A percentile compares a stretch with the other conserved stretches of the same genome.
These are phyloP conservation scores for Phaeosphaeria sp. DNA, from an alignment of 2,329 filamentous ascomycete genomes.

Conservation along the genomic window DNA sequence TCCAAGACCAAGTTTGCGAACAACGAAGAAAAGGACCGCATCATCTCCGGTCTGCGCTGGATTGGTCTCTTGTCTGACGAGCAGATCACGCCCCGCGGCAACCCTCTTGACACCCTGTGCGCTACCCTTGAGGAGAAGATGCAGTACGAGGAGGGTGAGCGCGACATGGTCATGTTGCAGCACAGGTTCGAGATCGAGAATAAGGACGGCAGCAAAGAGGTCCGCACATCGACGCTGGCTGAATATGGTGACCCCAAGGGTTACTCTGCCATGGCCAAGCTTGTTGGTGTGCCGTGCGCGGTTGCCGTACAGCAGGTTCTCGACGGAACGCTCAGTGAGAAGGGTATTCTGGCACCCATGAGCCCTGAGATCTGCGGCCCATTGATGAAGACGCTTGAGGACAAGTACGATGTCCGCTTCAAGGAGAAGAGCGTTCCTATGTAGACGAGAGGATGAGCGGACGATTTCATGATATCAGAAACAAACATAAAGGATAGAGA, in stretches of 20 bases:
- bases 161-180: constrained; percentile 81
- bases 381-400: constrained; percentile 78
- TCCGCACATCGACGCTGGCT: constrained; percentile 77
- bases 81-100: constrained; percentile 73
- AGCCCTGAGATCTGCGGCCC: constrained; percentile 73
- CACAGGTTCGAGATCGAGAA: constrained; percentile 85
- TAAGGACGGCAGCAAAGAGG: constrained; percentile 79
- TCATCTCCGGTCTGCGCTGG: constrained; percentile 77
- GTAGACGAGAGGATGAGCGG: constrained; percentile 8
- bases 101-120: constrained; percentile 89
- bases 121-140: constrained; percentile 90
- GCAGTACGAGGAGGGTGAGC: constrained; percentile 81
- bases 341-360: constrained; percentile 80
- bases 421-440: constrained; percentile 67
- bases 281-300: constrained; percentile 77
- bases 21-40: constrained; percentile 71
- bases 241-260: constrained; percentile 83
- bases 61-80: constrained; percentile 71
- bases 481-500: constrained; percentile 18
- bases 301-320: constrained; percentile 80
- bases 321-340: constrained; percentile 73
- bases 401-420: constrained; percentile 76
- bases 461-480: background rate
- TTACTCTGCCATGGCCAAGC: constrained; percentile 83
- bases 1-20: constrained; percentile 76